A percentile compares a stretch with the other conserved stretches of the same genome.
These are phyloP conservation scores for Penicillium sp. DNA, from an alignment of 2,329 filamentous ascomycete genomes.

Conservation along the genomic window DNA sequence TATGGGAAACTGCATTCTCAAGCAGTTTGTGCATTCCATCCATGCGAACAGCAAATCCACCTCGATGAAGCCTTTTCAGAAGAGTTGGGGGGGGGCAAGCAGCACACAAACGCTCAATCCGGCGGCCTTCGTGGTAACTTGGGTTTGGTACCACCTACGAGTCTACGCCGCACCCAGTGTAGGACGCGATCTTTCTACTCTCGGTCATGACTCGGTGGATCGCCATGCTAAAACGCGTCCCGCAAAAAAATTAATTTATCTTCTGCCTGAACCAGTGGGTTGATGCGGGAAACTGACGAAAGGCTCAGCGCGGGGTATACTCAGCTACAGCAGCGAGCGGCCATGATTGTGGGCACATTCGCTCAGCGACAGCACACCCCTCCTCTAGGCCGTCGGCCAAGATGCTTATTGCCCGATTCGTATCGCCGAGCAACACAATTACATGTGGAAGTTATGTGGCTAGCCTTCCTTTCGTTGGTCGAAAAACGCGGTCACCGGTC, in stretches of 20 bases:
- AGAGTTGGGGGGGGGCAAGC: too few species aligned
- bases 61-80: neutral
- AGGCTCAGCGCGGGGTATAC: neutral
- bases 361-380: neutral
- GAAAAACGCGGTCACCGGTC: neutral
- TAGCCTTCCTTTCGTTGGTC: neutral
- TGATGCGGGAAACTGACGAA: neutral
- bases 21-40: neutral
- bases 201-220: neutral
- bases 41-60: neutral
- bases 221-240: neutral
- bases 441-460: neutral
- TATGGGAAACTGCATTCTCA: neutral
- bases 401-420: neutral
- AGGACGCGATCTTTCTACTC: neutral
- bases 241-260: neutral
- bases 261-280: neutral
- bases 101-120: neutral
- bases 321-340: neutral
- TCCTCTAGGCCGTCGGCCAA: neutral
- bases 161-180: neutral
- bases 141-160: neutral
- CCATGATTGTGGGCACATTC: too few species aligned
- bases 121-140: neutral
- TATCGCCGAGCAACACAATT: neutral